phyloP scores from a whole-genome alignment of 768 basidiomycete species.

The Calocybe gangraenosa region DNA sequence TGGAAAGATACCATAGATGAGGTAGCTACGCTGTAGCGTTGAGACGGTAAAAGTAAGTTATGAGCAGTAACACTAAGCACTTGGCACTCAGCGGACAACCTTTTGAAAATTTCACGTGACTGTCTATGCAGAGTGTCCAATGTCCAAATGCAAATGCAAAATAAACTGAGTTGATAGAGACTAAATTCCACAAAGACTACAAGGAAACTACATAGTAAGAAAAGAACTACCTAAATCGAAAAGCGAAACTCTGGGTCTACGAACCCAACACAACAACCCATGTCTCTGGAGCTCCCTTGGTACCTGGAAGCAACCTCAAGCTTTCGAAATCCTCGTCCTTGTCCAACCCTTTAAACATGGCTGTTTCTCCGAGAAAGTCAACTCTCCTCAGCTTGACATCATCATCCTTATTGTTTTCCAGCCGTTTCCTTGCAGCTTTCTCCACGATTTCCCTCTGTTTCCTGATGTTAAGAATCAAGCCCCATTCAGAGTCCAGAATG shows the following conservation, averaged over 20 bases:
- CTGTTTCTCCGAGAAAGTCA: conserved; percentile 58
- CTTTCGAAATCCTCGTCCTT: conserved; percentile 54
- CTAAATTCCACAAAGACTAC: too few species aligned
- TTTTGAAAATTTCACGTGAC: not conserved
- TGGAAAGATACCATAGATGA: conserved; percentile 68
- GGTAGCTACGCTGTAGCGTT: not conserved
- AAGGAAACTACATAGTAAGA: too few species aligned
- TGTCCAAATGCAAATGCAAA: too few species aligned
- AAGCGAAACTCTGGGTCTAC: too few species aligned
- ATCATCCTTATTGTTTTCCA: conserved; percentile 29
- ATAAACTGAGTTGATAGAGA: too few species aligned
- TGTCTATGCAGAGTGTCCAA: not conserved
- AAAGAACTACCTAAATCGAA: too few species aligned
- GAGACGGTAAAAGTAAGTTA: not conserved
- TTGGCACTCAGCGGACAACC: not conserved
- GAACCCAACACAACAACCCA: conserved; percentile 52
- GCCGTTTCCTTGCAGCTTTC: conserved; percentile 46
- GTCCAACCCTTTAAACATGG: conserved; percentile 60
- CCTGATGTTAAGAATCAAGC: conserved; percentile 41
- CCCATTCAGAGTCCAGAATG: conserved; percentile 68
- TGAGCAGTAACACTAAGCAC: not conserved
- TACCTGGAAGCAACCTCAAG: conserved; percentile 44
- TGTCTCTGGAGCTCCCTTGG: conserved; percentile 41
- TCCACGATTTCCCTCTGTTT: conserved; percentile 40
- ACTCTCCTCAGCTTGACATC: conserved; percentile 46